Conservation (phyloP, 768 basidiomycete genomes). For the Serpula lacrymans region DNA sequence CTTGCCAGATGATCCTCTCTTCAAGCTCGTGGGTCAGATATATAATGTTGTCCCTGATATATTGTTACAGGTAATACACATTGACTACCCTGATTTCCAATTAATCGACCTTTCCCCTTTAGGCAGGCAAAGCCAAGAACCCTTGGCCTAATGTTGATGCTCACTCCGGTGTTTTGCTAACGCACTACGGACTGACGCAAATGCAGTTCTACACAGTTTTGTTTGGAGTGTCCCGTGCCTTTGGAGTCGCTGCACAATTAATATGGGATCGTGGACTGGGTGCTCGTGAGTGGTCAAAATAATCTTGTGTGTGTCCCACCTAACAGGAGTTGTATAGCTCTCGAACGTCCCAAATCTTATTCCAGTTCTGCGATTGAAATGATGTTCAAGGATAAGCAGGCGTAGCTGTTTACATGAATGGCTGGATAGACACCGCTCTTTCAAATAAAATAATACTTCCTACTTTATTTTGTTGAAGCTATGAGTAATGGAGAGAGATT, state of each 20-base stretch:
- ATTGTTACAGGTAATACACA: constrained; percentile 66
- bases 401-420: too few relatives aligned
- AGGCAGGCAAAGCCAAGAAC: constrained; percentile 92
- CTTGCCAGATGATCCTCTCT: constrained; percentile 81
- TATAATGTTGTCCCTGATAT: constrained; percentile 88
- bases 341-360: constrained; percentile 91
- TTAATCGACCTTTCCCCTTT: constrained; percentile 3
- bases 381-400: constrained; percentile 73
- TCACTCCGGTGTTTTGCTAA: constrained; percentile 87
- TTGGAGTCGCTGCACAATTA: constrained; percentile 84
- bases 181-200: constrained; percentile 81
- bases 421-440: too few relatives aligned
- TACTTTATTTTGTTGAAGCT: too few relatives aligned
- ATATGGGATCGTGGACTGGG: constrained; percentile 94
- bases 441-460: too few relatives aligned
- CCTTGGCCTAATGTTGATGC: constrained; percentile 98
- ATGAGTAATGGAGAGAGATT: too few relatives aligned
- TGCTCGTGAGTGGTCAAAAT: constrained; percentile 61
- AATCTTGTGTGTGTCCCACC: neutral
- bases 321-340: constrained; percentile 40
- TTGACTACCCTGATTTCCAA: constrained; percentile 5
- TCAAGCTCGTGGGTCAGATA: constrained; percentile 91
- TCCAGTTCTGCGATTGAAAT: constrained; percentile 77
- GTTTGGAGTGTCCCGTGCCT: constrained; percentile 94
- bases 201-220: constrained; percentile 98